Evolutionary conservation across 805 yeast genomes (phyloP), one percentile per base, ranked within the genome.

Genomic region (Candida palmyrensis): DNA sequence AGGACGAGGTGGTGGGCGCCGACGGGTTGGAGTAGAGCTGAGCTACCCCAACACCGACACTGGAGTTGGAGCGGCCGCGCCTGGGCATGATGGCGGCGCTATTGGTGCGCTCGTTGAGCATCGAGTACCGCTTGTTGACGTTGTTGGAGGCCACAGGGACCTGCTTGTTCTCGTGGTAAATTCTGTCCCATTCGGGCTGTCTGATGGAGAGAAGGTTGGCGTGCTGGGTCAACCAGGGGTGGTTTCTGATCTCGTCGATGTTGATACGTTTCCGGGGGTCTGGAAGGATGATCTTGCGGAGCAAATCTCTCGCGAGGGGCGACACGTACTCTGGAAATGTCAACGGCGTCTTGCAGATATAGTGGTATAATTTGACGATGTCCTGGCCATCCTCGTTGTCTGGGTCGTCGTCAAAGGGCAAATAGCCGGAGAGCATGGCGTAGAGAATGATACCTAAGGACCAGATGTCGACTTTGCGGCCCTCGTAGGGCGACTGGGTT

Each of bases 341-440:
- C 48, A 92, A 68, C 3, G 96, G 86, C 1, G 97, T 87, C 32
- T 79, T 72, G 16, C 96, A 87, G 43, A 92, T 92, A 62, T 92
- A 92, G 51, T 82, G 85, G 62, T 92, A 92, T 39, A 92, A 68
- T 52, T 82, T 80, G 15, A 89, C 85, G 51, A 92, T 90, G 58
- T 92, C 94, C 36, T 89, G 84, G 32, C 97, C 96, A 54, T 90
- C 96, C 22, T 96, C 97, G 52, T 92, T 92, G 35, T 83, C 82
- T 14, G 96, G 92, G 56, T 92, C 98, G 58, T 92, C 98, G 53
- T 92, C 98, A 67, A 87, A 92, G 1, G 98, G 98, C 40, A 92
- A 69, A 57, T 92, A 92, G 2, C 98, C 98, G 0, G 97, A 90
- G 30, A 92, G 68, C 96, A 92, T 92, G 8, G 97, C 97, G 53